Evolutionary conservation across 1,284 basidiomycete species (phyloP), one percentile per base, ranked within the genome.

Genomic region (Cutaneotrichosporon sp.): DNA sequence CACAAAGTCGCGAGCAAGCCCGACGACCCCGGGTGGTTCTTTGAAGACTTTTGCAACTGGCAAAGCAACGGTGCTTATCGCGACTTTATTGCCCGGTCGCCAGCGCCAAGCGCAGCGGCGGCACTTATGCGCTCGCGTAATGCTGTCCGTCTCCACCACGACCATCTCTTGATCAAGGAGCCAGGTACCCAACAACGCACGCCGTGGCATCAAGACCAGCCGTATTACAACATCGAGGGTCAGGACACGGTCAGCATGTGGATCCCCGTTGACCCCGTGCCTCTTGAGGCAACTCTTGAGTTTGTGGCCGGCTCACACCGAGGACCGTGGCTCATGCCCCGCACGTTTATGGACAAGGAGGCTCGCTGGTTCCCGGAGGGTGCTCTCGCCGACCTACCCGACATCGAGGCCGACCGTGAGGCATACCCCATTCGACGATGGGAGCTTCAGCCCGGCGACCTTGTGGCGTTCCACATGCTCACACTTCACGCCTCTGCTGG

Each of bases 41-140:
- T 58, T 34, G 56, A 58, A 34, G 56, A 58, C 50, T 58, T 58
- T 30, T 58, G 56, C 44, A 58, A 54, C 52, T 58, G 56, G 56
- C 34, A 47, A 14, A 8, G 5, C 12, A 47, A 47, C 36, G 23
- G 22, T 15, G 44, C 40, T 4, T 58, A 55, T 37, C 35, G 40
- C 20, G 14, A 43, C 12, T 58, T 58, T 17, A 58, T 58, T 20
- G 51, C 51, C 2, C 8, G 17, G 18, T 39, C 53, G 5, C 46
- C 56, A 0, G 56, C 56, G 2, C 47, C 56, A 17, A 22, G 17
- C 4, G 47, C 53, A 0, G 56, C 56, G 1, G 56, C 53, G 0
- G 53, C 53, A 8, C 41, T 58, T 1, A 49, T 58, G 50, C 42
- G 38, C 8, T 18, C 46, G 8, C 26, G 26, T 10, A 8, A 38